Percentiles rank a stretch among this genome's conserved stretches.
These are phyloP conservation scores for Harringtonia lauricola DNA, from an alignment of 2,329 filamentous ascomycete species.

Conservation along the genomic window DNA sequence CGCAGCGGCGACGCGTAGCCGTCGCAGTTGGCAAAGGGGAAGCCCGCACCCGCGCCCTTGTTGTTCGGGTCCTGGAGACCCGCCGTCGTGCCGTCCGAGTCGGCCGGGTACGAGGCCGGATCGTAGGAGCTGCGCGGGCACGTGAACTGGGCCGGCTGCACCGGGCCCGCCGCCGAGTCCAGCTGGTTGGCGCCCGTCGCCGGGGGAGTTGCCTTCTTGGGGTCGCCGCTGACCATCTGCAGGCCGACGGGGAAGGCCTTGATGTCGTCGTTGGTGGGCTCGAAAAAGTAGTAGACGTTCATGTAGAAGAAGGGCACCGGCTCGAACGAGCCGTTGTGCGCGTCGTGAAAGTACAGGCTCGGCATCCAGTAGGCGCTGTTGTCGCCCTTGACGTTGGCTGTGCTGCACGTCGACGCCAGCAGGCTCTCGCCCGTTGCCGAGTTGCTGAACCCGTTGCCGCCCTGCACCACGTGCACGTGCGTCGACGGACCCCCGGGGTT, in stretches of 20 bases:
- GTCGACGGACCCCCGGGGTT: constrained; percentile 43
- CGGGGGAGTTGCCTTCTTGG: constrained; percentile 46
- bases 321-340: constrained; percentile 50
- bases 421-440: constrained; percentile 50
- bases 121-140: constrained; percentile 42
- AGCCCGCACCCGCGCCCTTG: constrained; percentile 47
- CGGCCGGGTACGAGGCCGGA: constrained; percentile 38
- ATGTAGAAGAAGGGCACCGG: constrained; percentile 60
- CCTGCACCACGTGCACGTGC: constrained; percentile 63
- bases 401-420: constrained; percentile 54
- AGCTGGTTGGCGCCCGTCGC: constrained; percentile 35
- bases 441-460: constrained; percentile 56
- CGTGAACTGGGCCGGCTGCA: constrained; percentile 47
- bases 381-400: constrained; percentile 57
- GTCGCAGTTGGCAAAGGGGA: constrained; percentile 61
- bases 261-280: constrained; percentile 52
- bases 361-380: constrained; percentile 72
- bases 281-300: constrained; percentile 65
- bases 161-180: constrained; percentile 37
- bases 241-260: constrained; percentile 60
- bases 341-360: constrained; percentile 55
- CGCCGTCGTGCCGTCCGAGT: constrained; percentile 42
- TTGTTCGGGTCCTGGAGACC: constrained; percentile 45
- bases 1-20: constrained; percentile 49
- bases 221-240: constrained; percentile 59